Conservation (phyloP, 441 rosid species). For the Pelargonium australe region DNA sequence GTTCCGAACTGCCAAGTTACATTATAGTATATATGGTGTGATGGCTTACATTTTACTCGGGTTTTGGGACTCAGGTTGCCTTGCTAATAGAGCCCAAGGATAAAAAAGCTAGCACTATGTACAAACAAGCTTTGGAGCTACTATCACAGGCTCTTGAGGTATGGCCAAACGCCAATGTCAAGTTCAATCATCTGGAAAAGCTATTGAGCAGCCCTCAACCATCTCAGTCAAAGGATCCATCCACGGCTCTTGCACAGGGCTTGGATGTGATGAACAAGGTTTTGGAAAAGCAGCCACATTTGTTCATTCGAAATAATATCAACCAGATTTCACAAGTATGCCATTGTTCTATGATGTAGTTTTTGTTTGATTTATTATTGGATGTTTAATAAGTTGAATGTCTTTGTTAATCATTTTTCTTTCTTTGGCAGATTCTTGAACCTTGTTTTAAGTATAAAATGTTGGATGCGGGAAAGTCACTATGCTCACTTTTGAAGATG, state of each 20-base stretch:
- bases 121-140: slow-evolving; percentile 82
- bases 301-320: slow-evolving; percentile 84
- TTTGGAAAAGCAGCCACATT: slow-evolving; percentile 92
- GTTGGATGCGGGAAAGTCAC: slow-evolving; percentile 89
- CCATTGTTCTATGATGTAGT: slow-evolving; percentile 18
- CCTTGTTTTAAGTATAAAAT: slow-evolving; percentile 90
- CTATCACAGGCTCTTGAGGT: slow-evolving; percentile 96
- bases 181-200: slow-evolving; percentile 89
- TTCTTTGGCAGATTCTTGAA: slow-evolving; percentile 70
- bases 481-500: slow-evolving; percentile 93
- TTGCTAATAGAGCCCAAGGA: slow-evolving; percentile 96
- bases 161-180: slow-evolving; percentile 96
- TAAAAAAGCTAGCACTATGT: slow-evolving; percentile 84
- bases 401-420: slow-evolving; percentile 16
- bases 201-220: slow-evolving; percentile 80
- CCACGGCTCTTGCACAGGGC: slow-evolving; percentile 90
- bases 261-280: slow-evolving; percentile 98
- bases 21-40: slow-evolving; percentile 2
- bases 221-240: slow-evolving; percentile 90
- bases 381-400: slow-evolving; percentile 16
- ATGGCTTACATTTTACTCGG: slow-evolving; percentile 6
- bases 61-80: slow-evolving; percentile 62
- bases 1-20: neutral
- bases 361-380: slow-evolving; percentile 1
- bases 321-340: slow-evolving; percentile 85